These are phyloP conservation scores for Myriosclerotinia scirpicola DNA, from an alignment of 2,329 filamentous ascomycete species.

Conservation along the genomic window DNA sequence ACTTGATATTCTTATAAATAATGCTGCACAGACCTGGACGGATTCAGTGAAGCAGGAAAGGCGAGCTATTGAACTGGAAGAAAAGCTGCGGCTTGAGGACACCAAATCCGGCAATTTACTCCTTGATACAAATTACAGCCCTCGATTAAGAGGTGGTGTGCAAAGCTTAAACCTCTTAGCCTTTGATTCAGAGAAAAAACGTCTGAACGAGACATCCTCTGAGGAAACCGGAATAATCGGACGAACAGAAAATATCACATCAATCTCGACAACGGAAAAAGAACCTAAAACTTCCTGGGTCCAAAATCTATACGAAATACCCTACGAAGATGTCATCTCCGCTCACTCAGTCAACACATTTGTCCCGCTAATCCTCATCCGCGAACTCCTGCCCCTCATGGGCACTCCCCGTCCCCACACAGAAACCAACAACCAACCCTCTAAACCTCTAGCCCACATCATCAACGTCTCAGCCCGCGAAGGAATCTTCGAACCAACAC, in stretches of 20 bases:
- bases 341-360: slow-evolving; percentile 31
- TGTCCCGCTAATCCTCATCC: slow-evolving; percentile 28
- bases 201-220: background rate
- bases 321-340: slow-evolving; percentile 31
- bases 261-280: background rate
- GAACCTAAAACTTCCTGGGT: slow-evolving; percentile 27
- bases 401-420: background rate
- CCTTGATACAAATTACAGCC: slow-evolving; percentile 7
- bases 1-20: slow-evolving; percentile 31
- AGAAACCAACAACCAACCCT: too few relatives aligned
- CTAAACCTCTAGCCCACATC: slow-evolving; percentile 24
- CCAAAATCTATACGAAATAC: slow-evolving; percentile 27
- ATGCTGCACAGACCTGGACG: slow-evolving; percentile 30
- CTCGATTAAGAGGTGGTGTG: slow-evolving; percentile 10
- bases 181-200: slow-evolving; percentile 16
- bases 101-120: background rate
- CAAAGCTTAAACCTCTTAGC: slow-evolving; percentile 7
- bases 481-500: slow-evolving; percentile 27
- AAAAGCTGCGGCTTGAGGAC: background rate
- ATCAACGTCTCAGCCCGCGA: slow-evolving; percentile 31
- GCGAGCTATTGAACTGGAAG: slow-evolving; percentile 24
- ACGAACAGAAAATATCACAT: background rate
- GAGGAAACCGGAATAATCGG: background rate
- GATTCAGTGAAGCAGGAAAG: slow-evolving; percentile 26
- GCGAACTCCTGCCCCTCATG: slow-evolving; percentile 30